Conservation (phyloP, 2,329 filamentous ascomycete species). For the Sarocladiaceae sp. region DNA sequence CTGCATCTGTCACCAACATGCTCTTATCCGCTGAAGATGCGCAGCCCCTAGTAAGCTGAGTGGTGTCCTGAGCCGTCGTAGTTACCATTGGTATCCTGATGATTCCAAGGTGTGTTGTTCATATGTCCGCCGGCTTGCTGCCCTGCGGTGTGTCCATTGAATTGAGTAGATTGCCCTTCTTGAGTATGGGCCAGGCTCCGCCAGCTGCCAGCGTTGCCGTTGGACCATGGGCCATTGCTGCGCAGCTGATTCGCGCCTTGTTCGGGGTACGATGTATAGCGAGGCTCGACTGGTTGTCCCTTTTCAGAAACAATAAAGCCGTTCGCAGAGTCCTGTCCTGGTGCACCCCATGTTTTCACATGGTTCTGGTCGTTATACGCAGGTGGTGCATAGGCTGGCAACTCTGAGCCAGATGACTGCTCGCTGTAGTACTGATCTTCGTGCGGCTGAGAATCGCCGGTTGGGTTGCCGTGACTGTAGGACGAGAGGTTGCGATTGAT, state of each 20-base stretch:
- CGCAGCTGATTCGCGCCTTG: slow-evolving; percentile 5
- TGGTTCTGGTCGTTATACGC: neutral
- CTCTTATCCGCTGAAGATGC: neutral
- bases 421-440: slow-evolving; percentile 17
- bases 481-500: slow-evolving; percentile 72
- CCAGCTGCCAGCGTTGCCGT: neutral
- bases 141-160: neutral
- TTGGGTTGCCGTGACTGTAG: slow-evolving; percentile 58
- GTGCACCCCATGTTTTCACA: neutral
- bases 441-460: slow-evolving; percentile 58
- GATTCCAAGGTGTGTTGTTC: neutral
- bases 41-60: neutral
- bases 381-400: neutral
- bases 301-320: neutral
- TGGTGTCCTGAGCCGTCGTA: neutral
- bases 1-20: too few relatives aligned
- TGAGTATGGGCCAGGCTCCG: neutral
- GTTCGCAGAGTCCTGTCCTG: neutral
- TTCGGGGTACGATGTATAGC: slow-evolving; percentile 5
- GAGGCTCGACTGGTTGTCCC: slow-evolving; percentile 1
- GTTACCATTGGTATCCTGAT: neutral
- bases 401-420: neutral
- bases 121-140: neutral
- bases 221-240: slow-evolving; percentile 4
- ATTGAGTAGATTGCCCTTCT: neutral